Base-by-base conservation (phyloP, 345 rosid species). In the Kernera saxatilis region DNA sequence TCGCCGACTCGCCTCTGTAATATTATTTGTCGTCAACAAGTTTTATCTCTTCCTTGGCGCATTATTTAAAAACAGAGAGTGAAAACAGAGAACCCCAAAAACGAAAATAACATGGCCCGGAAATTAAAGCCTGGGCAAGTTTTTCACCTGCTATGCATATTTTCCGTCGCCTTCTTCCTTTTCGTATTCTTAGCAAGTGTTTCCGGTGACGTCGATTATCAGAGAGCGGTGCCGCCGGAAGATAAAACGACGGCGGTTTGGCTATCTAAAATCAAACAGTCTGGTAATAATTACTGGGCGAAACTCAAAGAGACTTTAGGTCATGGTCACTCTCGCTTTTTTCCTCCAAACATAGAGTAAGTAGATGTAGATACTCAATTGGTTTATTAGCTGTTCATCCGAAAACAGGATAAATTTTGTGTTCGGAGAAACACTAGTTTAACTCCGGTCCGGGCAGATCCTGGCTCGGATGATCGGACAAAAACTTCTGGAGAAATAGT, bases 301-400 rank as follows among this genome's bases (percentile, higher is more conserved):
- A 76, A 49, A 56, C 55, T 76, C 29, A 70, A 25, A 70, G 76
- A 76, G 76, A 32, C 76, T 56, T 48, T 76, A 19, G 49, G 35
- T 56, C 62, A 12, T 70, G 72, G 79, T 15, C 76, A 76, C 41
- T 70, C 79, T 1, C 54, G 53, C 41, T 76, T 76, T 29, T 63
- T 70, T 9, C 79, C 79, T 55, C 79, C 75, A 0, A 70, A 70
- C 26, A 64, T 59, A 46, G 54, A 76, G 79, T 76, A 55, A 76
- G 75, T 52, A 35, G n/a, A n/a, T n/a, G n/a, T 22, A 65, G 7
- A n/a, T 22, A 29, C 19, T 45, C 9, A 9, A 17, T 46, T 74
- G 26, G 11, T 65, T 32, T 8, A 18, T 11, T 8, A 29, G 43
- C 8, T 13, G 25, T 7, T 14, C 33, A 40, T 59, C 36, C 36